Percentiles rank a stretch among this genome's conserved stretches.
phyloP scores from a whole-genome alignment of 2,329 filamentous ascomycete species.

The Lecanoromycetidae sp. region DNA sequence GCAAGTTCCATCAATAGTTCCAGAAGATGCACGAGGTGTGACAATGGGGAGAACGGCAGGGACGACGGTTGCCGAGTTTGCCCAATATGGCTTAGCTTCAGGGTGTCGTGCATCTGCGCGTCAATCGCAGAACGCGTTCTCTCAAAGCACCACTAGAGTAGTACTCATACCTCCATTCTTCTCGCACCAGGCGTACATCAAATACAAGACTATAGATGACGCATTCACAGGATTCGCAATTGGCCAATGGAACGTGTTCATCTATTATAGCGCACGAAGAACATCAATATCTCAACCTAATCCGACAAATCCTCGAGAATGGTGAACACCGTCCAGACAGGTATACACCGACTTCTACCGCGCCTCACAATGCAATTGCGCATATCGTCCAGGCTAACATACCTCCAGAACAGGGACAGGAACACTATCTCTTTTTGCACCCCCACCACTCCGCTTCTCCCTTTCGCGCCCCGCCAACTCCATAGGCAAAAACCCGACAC shows the following conservation, averaged over 20 bases:
- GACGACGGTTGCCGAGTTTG: too few species aligned
- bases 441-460: slow-evolving; percentile 71
- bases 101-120: too few species aligned
- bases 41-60: too few species aligned
- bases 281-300: slow-evolving; percentile 82
- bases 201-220: background rate
- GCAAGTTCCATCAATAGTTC: too few species aligned
- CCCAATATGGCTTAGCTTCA: too few species aligned
- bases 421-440: slow-evolving; percentile 79
- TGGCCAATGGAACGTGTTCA: background rate
- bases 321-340: slow-evolving; percentile 86
- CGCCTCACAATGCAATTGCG: background rate
- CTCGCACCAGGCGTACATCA: too few species aligned
- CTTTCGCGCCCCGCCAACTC: slow-evolving; percentile 48
- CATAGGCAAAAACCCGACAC: slow-evolving; percentile 33
- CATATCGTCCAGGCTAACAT: background rate
- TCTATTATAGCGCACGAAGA: slow-evolving; percentile 55
- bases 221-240: background rate
- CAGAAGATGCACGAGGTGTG: too few species aligned
- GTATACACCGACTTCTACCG: slow-evolving; percentile 31
- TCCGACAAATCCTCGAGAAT: slow-evolving; percentile 65
- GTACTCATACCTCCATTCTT: too few species aligned
- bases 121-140: too few species aligned
- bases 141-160: too few species aligned
- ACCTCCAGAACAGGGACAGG: slow-evolving; percentile 81